Evolutionary conservation across 208 protist genomes (phyloP), one percentile per base, ranked within the genome.

Genomic region (Trypanosoma theileri): DNA sequence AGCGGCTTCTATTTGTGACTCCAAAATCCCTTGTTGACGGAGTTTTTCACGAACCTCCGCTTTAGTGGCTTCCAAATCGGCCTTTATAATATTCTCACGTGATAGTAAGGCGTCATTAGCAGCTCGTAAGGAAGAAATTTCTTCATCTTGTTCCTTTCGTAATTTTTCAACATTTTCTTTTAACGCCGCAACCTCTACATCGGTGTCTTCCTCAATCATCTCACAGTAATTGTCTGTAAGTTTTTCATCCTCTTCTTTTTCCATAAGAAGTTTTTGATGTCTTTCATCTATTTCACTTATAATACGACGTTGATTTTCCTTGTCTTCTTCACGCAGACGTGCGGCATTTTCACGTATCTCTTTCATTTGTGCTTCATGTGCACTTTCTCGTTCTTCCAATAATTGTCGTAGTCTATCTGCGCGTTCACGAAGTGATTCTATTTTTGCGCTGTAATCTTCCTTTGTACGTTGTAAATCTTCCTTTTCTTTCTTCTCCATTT

Each of bases 201-300:
- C 97, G 21, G 95, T 97, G 55, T 98, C 97, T 61, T 97, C 89
- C 79, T 99, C 97, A 35, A 98, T 91, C 72, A 98, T 83, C 17
- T 73, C 63, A 58, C 77, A 85, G 69, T 96, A 94, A 60, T 81
- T 85, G 63, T 94, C 91, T 42, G 90, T 93, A 65, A 97, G 82
- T 14, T 68, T 71, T 59, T 97, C 86, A 63, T 91, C 64, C 51
- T 75, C 66, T 52, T 89, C 83, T 77, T 90, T 89, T 68, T 92
- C 81, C 3, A 61, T 55, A 0, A 80, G 46, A 26, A 97, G 71
- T 45, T 67, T 54, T 56, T 89, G 75, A 28, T 93, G 69, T 59
- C 93, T 59, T 42, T 88, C 77, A 28, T 95, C 91, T 24, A 94
- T 66, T 40, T 58, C 77, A 35, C 84, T 54, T 57, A 92, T 63